phyloP scores from a whole-genome alignment of 257 asterid genomes.

The Nemophila menziesii region DNA sequence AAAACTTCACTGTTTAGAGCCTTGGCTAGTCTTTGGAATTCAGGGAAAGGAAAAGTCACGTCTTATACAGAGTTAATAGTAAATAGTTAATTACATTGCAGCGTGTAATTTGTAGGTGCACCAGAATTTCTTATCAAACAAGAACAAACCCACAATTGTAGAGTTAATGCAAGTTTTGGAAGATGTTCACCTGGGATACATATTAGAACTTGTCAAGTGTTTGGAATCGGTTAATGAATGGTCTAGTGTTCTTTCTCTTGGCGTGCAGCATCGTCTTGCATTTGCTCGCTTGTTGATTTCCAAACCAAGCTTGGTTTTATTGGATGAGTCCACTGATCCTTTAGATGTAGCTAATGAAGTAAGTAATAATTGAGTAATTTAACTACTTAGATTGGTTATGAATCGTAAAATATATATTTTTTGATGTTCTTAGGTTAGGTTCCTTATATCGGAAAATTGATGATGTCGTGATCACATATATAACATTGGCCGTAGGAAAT shows the following conservation, averaged over 20 bases:
- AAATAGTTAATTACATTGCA: too few species aligned
- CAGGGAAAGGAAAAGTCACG: slow-evolving; percentile 60
- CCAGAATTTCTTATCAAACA: slow-evolving; percentile 34
- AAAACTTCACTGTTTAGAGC: slow-evolving; percentile 83
- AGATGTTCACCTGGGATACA: slow-evolving; percentile 50
- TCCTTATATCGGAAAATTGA: slow-evolving; percentile 44
- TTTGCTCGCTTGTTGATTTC: slow-evolving; percentile 73
- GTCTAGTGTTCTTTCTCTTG: slow-evolving; percentile 82
- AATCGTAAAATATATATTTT: too few species aligned
- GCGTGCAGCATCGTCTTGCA: slow-evolving; percentile 85
- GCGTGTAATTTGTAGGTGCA: slow-evolving; percentile 42
- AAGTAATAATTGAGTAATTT: too few species aligned
- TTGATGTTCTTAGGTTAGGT: too few species aligned
- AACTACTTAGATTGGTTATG: too few species aligned
- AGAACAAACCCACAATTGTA: slow-evolving; percentile 57
- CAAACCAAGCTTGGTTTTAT: slow-evolving; percentile 46
- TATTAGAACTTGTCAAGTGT: slow-evolving; percentile 41
- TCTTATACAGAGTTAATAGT: slow-evolving; percentile 23
- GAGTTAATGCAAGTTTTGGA: slow-evolving; percentile 49
- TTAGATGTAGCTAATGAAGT: slow-evolving; percentile 84
- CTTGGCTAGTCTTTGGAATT: slow-evolving; percentile 85
- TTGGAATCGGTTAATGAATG: slow-evolving; percentile 57
- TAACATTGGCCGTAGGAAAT: slow-evolving; percentile 62
- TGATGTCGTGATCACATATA: slow-evolving; percentile 53
- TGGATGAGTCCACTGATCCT: slow-evolving; percentile 86